phyloP scores from a whole-genome alignment of 768 basidiomycete genomes.

The Xerocomellus amylosporus region DNA sequence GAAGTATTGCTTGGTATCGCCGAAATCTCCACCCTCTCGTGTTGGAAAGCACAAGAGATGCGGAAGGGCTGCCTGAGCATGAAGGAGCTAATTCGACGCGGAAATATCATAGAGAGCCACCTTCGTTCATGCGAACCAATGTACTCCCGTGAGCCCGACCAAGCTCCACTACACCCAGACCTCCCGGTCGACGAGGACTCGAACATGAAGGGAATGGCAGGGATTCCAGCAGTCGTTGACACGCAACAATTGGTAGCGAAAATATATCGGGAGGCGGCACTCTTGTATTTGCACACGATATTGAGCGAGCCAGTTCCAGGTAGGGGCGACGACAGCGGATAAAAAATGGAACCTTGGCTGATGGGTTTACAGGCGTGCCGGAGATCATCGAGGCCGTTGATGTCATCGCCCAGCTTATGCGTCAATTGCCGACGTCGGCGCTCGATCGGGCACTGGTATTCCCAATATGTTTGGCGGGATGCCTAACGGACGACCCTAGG shows the following conservation, averaged over 20 bases:
- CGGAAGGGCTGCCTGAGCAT: slow-evolving; percentile 66
- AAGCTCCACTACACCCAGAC: slow-evolving; percentile 42
- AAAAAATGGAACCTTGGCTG: neutral
- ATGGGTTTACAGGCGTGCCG: slow-evolving; percentile 53
- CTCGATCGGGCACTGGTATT: slow-evolving; percentile 68
- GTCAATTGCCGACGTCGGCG: slow-evolving; percentile 53
- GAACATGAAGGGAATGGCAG: slow-evolving; percentile 26
- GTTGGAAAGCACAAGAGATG: slow-evolving; percentile 69
- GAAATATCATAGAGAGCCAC: slow-evolving; percentile 65
- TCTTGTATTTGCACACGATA: slow-evolving; percentile 69
- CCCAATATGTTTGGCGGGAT: slow-evolving; percentile 71
- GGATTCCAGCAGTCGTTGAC: slow-evolving; percentile 38
- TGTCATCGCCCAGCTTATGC: slow-evolving; percentile 49
- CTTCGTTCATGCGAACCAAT: slow-evolving; percentile 45
- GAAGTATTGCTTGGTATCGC: slow-evolving; percentile 74
- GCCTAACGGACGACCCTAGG: slow-evolving; percentile 64
- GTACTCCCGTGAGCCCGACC: slow-evolving; percentile 30
- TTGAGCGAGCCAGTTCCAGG: slow-evolving; percentile 69
- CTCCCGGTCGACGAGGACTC: slow-evolving; percentile 24
- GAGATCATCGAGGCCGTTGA: slow-evolving; percentile 64
- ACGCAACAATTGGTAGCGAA: slow-evolving; percentile 47
- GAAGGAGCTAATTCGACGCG: slow-evolving; percentile 72
- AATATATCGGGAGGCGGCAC: slow-evolving; percentile 63
- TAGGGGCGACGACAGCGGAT: slow-evolving; percentile 34
- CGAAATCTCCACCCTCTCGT: slow-evolving; percentile 66